Percentiles rank a stretch among this genome's conserved stretches.
Conservation (phyloP, 2,329 filamentous ascomycete species). For the Exophiala lecanii-corni region DNA sequence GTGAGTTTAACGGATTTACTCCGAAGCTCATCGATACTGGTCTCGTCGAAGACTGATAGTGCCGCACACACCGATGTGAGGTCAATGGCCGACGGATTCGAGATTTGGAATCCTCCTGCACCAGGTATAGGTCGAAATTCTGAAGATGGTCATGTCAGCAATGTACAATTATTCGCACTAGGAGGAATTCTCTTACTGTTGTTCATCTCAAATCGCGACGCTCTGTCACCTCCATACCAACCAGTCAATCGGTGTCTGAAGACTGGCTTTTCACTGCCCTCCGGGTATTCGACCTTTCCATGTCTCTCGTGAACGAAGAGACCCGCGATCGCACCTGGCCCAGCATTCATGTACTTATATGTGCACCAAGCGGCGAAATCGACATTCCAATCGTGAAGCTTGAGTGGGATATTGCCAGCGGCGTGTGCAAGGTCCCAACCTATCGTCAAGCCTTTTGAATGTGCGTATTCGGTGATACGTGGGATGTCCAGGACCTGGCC, state of each 20-base stretch:
- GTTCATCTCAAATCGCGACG: conserved; percentile 74
- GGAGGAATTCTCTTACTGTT: conserved; percentile 46
- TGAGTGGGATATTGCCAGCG: conserved; percentile 73
- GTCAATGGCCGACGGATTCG: conserved; percentile 75
- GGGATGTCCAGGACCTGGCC: conserved; percentile 82
- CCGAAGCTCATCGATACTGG: conserved; percentile 63
- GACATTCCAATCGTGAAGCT: conserved; percentile 81
- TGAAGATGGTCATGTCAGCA: conserved; percentile 35
- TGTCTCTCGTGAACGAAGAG: conserved; percentile 76
- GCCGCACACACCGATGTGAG: conserved; percentile 69
- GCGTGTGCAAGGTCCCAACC: conserved; percentile 89
- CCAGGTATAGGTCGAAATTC: conserved; percentile 70
- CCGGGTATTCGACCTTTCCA: conserved; percentile 48
- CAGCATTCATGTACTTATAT: conserved; percentile 90
- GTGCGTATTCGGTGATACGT: conserved; percentile 71
- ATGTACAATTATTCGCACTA: background rate
- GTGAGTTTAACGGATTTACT: conserved; percentile 70
- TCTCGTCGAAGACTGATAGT: conserved; percentile 67
- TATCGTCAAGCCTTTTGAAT: conserved; percentile 63
- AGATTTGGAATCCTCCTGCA: conserved; percentile 74
- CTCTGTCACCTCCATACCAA: conserved; percentile 83
- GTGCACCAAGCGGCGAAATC: conserved; percentile 92
- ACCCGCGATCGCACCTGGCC: conserved; percentile 75
- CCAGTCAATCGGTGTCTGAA: conserved; percentile 68
- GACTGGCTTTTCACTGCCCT: conserved; percentile 23